phyloP scores from a whole-genome alignment of 257 asterid genomes.

The Solanum chiquidenum region DNA sequence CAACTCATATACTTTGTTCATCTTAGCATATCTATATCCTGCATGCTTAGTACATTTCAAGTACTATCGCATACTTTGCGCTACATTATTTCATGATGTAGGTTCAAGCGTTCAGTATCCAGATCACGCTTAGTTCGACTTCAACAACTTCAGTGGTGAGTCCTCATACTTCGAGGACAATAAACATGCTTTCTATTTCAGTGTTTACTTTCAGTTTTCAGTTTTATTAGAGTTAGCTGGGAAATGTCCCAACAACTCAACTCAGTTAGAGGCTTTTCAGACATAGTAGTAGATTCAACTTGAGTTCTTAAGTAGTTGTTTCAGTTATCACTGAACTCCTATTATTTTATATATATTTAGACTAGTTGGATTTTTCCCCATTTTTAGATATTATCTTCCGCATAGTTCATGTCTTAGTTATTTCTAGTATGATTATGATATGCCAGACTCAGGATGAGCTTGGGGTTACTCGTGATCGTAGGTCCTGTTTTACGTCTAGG shows the following conservation, averaged over 20 bases:
- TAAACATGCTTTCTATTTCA: not conserved
- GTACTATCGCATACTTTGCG: not conserved
- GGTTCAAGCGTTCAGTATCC: not conserved
- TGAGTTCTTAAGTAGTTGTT: not conserved
- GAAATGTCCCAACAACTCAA: not conserved
- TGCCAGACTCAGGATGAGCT: not conserved
- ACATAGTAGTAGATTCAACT: not conserved
- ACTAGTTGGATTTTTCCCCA: not conserved
- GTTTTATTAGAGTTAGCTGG: not conserved
- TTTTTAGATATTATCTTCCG: not conserved
- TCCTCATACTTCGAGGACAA: not conserved
- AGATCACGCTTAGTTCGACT: not conserved
- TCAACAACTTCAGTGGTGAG: not conserved
- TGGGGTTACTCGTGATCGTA: not conserved
- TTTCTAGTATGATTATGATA: not conserved
- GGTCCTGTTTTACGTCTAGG: not conserved
- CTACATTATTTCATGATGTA: no score
- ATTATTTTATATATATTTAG: no score
- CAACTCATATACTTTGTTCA: no score
- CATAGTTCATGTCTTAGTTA: not conserved
- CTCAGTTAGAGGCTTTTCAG: not conserved
- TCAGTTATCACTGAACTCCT: not conserved
- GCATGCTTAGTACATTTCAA: not conserved
- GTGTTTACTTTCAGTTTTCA: no score
- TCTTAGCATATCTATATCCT: not conserved